Evolutionary conservation across 495 filamentous ascomycete species (phyloP).

Genomic region (Darksidea phi): DNA sequence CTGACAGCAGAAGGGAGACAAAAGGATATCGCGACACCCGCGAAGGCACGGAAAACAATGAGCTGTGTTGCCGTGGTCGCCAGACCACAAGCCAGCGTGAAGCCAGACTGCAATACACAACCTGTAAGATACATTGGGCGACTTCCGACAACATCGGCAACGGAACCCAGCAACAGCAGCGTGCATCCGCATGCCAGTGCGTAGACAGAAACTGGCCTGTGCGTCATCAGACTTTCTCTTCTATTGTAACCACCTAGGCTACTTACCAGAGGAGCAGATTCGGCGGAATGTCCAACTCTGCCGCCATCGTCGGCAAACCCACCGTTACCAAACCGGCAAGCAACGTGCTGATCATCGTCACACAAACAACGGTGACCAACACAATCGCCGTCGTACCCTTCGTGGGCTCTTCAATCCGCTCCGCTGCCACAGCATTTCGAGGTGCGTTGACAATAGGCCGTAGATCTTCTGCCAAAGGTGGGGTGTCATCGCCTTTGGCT

Average conservation of each 20-base stretch:
- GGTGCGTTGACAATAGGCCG: slow-evolving; percentile 7
- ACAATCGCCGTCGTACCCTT: slow-evolving; percentile 43
- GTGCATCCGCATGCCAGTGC: slow-evolving; percentile 48
- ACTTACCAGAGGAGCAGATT: slow-evolving; percentile 50
- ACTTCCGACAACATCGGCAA: slow-evolving; percentile 55
- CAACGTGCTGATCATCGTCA: slow-evolving; percentile 43
- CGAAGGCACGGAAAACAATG: slow-evolving; percentile 54
- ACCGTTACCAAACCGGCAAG: slow-evolving; percentile 50
- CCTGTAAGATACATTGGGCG: slow-evolving; percentile 49
- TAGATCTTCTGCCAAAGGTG: slow-evolving; percentile 1
- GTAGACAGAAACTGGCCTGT: slow-evolving; percentile 50
- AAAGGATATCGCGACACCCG: slow-evolving; percentile 53
- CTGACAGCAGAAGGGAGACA: slow-evolving; percentile 53
- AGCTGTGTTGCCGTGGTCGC: slow-evolving; percentile 48
- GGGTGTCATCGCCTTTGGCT: slow-evolving; percentile 5
- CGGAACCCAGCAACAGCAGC: slow-evolving; percentile 51
- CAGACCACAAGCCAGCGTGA: slow-evolving; percentile 49
- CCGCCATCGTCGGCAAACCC: slow-evolving; percentile 51
- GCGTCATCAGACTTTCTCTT: neutral
- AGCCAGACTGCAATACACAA: slow-evolving; percentile 46
- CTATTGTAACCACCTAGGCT: neutral
- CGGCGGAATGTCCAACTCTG: slow-evolving; percentile 45
- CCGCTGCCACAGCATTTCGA: slow-evolving; percentile 3
- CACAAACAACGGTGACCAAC: slow-evolving; percentile 44
- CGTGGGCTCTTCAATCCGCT: slow-evolving; percentile 9